These are phyloP conservation scores for Psilocybe cubensis DNA, from an alignment of 768 basidiomycete genomes.

Conservation along the genomic window DNA sequence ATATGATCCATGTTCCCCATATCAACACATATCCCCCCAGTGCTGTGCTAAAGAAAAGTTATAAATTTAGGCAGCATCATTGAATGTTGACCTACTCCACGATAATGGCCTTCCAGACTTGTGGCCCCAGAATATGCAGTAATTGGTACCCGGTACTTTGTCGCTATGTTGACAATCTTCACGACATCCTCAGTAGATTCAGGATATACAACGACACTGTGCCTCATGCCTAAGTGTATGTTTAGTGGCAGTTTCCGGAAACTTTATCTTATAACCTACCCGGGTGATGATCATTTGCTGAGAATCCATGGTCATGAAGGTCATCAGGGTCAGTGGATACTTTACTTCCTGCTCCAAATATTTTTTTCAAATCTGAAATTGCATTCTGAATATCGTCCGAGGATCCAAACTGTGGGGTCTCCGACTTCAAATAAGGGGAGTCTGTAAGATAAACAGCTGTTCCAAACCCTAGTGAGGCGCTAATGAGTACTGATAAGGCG, in stretches of 20 bases:
- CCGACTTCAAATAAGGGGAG: neutral
- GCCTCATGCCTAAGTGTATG: constrained; percentile 39
- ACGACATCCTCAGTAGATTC: constrained; percentile 80
- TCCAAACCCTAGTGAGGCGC: constrained; percentile 2
- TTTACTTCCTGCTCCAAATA: constrained; percentile 35
- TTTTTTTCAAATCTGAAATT: constrained; percentile 48
- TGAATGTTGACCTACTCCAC: constrained; percentile 58
- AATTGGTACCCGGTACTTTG: constrained; percentile 76
- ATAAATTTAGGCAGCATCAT: too few relatives aligned
- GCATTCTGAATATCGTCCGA: constrained; percentile 55
- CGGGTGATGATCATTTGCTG: constrained; percentile 52
- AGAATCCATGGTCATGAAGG: constrained; percentile 57
- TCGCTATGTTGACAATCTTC: constrained; percentile 74
- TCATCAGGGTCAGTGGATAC: constrained; percentile 58
- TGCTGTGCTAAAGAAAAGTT: constrained; percentile 32
- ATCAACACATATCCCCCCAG: constrained; percentile 80
- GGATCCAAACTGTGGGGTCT: constrained; percentile 46
- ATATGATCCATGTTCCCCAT: constrained; percentile 81
- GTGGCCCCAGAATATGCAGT: constrained; percentile 84
- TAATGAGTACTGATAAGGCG: too few relatives aligned
- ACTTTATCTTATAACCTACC: too few relatives aligned
- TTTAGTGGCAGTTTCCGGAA: too few relatives aligned
- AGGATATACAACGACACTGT: constrained; percentile 69
- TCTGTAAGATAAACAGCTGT: neutral
- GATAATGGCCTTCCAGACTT: constrained; percentile 77